A percentile compares a stretch with the other conserved stretches of the same genome.
phyloP scores from a whole-genome alignment of 345 rosid genomes.

The Psidium friedrichsthalianum region DNA sequence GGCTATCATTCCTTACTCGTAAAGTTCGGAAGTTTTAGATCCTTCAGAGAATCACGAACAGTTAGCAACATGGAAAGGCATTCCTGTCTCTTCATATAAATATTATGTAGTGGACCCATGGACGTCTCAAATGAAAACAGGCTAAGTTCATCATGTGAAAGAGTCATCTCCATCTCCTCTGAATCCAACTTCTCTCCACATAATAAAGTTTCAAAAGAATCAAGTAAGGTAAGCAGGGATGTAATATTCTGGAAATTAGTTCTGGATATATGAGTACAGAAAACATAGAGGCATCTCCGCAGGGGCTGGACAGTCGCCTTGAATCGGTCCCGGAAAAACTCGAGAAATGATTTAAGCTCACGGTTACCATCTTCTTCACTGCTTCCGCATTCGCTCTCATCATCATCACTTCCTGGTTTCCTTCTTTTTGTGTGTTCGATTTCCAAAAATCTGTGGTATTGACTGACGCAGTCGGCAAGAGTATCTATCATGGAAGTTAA shows the following conservation, averaged over 20 bases:
- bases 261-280: conserved; percentile 22
- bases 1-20: not conserved
- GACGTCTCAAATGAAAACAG: not conserved
- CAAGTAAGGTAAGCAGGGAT: conserved; percentile 7
- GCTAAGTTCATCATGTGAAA: conserved; percentile 1
- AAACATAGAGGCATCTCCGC: conserved; percentile 3
- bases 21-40: conserved; percentile 14
- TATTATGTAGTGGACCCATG: not conserved
- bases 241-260: conserved; percentile 2
- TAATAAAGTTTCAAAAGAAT: conserved; percentile 8
- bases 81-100: conserved; percentile 7
- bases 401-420: not conserved
- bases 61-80: conserved; percentile 12
- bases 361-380: too few relatives aligned
- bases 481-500: conserved; percentile 11
- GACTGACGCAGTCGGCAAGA: conserved; percentile 14
- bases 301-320: not conserved
- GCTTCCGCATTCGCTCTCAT: not conserved
- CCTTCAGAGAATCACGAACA: not conserved
- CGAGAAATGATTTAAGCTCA: conserved; percentile 10
- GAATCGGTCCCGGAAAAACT: conserved; percentile 13
- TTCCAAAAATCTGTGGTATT: conserved; percentile 11
- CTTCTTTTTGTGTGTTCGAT: conserved; percentile 1
- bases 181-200: conserved; percentile 5
- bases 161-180: conserved; percentile 7